Evolutionary conservation across 2,329 filamentous ascomycete genomes (phyloP), one percentile per base, ranked within the genome.

Genomic region (Madurella mycetomatis): DNA sequence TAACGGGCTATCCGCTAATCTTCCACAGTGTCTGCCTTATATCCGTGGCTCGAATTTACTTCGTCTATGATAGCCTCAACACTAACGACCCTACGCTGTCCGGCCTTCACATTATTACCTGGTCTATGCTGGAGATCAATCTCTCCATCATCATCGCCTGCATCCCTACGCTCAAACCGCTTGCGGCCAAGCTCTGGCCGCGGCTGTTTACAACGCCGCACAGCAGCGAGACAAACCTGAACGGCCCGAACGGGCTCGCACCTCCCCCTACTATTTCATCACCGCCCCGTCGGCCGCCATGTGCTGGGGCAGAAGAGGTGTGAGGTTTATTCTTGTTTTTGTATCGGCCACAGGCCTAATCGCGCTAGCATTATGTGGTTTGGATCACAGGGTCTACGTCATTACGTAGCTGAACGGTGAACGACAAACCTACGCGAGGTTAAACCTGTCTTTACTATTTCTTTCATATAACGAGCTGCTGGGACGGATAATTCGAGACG

Each of bases 21-120:
- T 15, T 30, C 19, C 4, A 39, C 12, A 60, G 58, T 4, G 51
- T 60, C n/a, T 60, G 56, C 34, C 8, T 55, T 5, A 32, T 56
- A 2, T 54, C 56, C 17, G 32, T 47, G 5, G 18, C 56, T 17
- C 56, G 58, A 5, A 17, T 58, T 18, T 31, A 41, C 37, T 51
- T 41, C 17, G 18, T 55, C 42, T 25, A 47, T 16, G 17, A 40
- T 30, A 34, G 7, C 25, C 3, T 42, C 7, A 34, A 34, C 15
- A 47, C 46, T 16, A 32, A 25, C n/a, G 46, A 47, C 30, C 32
- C 44, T 3, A 19, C 39, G 2, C 46, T 13, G 30, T 31, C 15
- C 19, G 37, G 39, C n/a, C 13, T 48, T 15, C 5, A 30, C 8
- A 45, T 54, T 16, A 17, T 17, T 19, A 42, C 16, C 32, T 57